Percentiles rank a stretch among this genome's conserved stretches.
These are phyloP conservation scores for Penicillium desertorum DNA, from an alignment of 495 filamentous ascomycete genomes.

Conservation along the genomic window DNA sequence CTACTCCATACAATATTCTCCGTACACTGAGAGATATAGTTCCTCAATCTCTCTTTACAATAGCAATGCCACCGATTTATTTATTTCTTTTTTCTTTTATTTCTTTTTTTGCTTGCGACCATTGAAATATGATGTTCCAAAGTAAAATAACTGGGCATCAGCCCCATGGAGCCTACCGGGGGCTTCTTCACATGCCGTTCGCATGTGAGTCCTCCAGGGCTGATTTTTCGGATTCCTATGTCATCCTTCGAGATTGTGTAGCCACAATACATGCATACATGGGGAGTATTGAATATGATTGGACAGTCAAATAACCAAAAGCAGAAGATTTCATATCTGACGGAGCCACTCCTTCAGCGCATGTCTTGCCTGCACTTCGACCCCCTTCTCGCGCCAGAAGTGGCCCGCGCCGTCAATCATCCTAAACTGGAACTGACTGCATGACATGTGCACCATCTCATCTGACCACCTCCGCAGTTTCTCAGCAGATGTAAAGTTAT, in stretches of 20 bases:
- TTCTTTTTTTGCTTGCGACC: background rate
- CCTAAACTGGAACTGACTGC: slow-evolving; percentile 48
- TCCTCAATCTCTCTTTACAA: background rate
- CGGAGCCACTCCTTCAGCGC: slow-evolving; percentile 46
- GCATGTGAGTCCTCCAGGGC: background rate
- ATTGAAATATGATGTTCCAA: background rate
- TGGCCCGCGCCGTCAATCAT: slow-evolving; percentile 73
- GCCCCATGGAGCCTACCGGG: background rate
- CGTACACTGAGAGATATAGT: background rate
- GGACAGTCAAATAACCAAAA: background rate
- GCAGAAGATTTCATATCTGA: slow-evolving; percentile 15
- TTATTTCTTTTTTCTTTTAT: background rate
- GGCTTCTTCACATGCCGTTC: slow-evolving; percentile 4
- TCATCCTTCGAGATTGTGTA: background rate
- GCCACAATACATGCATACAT: background rate
- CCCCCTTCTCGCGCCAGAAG: slow-evolving; percentile 75
- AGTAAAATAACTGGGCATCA: background rate
- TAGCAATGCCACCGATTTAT: background rate
- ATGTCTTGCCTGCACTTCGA: slow-evolving; percentile 52
- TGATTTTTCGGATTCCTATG: background rate
- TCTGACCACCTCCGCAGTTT: slow-evolving; percentile 71
- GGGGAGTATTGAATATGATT: background rate
- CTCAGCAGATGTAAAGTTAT: slow-evolving; percentile 64
- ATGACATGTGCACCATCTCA: slow-evolving; percentile 45
- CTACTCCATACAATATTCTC: background rate